phyloP scores from a whole-genome alignment of 2,329 filamentous ascomycete species.

The Westerdykella ornata region DNA sequence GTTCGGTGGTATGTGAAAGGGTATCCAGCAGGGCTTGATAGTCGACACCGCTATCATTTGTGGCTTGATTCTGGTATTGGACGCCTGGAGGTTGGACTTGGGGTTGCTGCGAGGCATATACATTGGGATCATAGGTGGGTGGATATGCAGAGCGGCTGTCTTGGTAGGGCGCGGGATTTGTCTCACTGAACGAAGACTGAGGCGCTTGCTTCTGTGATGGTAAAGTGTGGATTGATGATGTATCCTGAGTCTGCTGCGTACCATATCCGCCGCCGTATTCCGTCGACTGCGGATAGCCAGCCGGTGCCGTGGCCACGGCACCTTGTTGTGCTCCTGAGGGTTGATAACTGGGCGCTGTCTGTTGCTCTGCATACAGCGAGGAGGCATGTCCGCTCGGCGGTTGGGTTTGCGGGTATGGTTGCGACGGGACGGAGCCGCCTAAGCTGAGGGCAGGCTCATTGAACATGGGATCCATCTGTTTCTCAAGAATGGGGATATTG shows the following conservation, averaged over 20 bases:
- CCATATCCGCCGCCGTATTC: constrained; percentile 23
- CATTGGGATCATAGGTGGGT: constrained; percentile 29
- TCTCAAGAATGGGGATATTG: constrained; percentile 62
- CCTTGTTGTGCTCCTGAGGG: neutral
- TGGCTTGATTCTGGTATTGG: constrained; percentile 22
- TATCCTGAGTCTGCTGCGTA: constrained; percentile 10
- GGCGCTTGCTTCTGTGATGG: constrained; percentile 26
- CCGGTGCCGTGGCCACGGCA: constrained; percentile 9
- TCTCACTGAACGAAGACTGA: constrained; percentile 30
- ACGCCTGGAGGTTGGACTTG: constrained; percentile 26
- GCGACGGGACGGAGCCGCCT: constrained; percentile 30
- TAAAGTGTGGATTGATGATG: constrained; percentile 32
- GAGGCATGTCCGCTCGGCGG: constrained; percentile 25
- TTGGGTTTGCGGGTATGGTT: constrained; percentile 28
- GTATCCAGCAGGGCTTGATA: constrained; percentile 44
- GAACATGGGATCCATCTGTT: constrained; percentile 66
- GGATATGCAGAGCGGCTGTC: constrained; percentile 27
- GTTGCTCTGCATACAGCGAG: constrained; percentile 29
- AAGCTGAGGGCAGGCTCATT: constrained; percentile 59
- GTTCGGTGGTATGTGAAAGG: constrained; percentile 33
- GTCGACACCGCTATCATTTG: constrained; percentile 33
- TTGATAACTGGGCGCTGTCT: constrained; percentile 4
- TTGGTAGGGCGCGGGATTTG: constrained; percentile 24
- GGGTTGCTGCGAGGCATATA: constrained; percentile 24
- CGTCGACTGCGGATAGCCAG: constrained; percentile 23